These are phyloP conservation scores for Bryoglossum gracile DNA, from an alignment of 495 filamentous ascomycete genomes.

Conservation along the genomic window DNA sequence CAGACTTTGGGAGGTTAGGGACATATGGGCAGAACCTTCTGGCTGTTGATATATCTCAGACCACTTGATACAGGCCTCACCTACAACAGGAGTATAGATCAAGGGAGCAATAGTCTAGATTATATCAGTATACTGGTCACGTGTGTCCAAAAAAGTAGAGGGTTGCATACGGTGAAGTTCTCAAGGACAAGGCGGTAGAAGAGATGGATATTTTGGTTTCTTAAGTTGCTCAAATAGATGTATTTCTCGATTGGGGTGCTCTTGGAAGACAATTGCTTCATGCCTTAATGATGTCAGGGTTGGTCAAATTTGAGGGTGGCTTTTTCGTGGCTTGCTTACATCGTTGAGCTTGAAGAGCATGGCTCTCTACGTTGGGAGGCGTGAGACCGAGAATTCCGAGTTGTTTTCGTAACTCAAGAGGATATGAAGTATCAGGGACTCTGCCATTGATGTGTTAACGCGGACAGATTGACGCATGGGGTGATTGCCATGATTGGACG, in stretches of 20 bases:
- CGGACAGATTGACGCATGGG: background rate
- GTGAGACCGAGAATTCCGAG: constrained; percentile 56
- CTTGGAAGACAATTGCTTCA: constrained; percentile 61
- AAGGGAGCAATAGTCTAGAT: constrained; percentile 51
- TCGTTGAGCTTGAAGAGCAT: constrained; percentile 60
- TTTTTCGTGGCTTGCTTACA: constrained; percentile 45
- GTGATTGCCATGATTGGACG: background rate
- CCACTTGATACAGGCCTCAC: constrained; percentile 75
- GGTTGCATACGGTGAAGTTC: constrained; percentile 54
- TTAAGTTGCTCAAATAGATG: constrained; percentile 65
- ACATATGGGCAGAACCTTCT: constrained; percentile 43
- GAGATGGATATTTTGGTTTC: constrained; percentile 69
- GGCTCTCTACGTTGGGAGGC: constrained; percentile 50
- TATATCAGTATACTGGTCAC: constrained; percentile 10
- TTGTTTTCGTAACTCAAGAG: constrained; percentile 41
- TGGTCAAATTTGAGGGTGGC: background rate
- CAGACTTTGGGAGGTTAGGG: background rate
- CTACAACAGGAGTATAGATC: constrained; percentile 77
- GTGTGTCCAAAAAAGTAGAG: constrained; percentile 10
- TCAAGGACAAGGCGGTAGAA: constrained; percentile 70
- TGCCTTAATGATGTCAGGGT: constrained; percentile 33
- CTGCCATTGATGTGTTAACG: background rate
- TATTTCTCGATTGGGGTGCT: constrained; percentile 67
- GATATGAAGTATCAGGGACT: constrained; percentile 14
- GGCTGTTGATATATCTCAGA: constrained; percentile 76